These are phyloP conservation scores for Globisporangium barbulae DNA, from an alignment of 352 stramenopile genomes.

Conservation along the genomic window DNA sequence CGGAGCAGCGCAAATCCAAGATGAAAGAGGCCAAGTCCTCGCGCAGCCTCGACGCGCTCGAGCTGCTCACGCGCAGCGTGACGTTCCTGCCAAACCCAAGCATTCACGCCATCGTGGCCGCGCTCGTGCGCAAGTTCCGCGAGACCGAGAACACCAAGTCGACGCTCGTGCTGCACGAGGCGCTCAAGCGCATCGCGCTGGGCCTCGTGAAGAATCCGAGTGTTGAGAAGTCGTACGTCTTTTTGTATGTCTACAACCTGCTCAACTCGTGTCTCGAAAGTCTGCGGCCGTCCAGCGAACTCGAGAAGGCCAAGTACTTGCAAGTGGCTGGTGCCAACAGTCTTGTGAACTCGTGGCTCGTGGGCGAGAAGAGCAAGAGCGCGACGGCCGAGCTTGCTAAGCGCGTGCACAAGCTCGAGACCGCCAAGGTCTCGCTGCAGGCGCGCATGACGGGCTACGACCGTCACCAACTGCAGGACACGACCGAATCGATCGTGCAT, in stretches of 20 bases:
- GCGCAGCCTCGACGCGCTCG: constrained; percentile 71
- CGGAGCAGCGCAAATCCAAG: constrained; percentile 73
- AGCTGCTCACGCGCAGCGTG: constrained; percentile 75
- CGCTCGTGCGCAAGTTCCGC: constrained; percentile 76
- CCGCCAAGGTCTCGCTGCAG: constrained; percentile 57
- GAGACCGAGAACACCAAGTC: constrained; percentile 55
- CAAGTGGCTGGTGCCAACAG: constrained; percentile 17
- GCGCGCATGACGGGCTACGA: constrained; percentile 80
- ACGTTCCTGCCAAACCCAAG: constrained; percentile 84
- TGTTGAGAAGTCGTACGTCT: constrained; percentile 83
- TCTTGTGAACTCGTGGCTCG: constrained; percentile 66
- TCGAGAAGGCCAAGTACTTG: constrained; percentile 64
- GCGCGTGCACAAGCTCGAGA: constrained; percentile 51
- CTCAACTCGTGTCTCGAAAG: constrained; percentile 72
- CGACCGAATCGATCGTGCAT: constrained; percentile 53
- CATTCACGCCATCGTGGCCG: constrained; percentile 72
- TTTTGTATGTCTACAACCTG: constrained; percentile 84
- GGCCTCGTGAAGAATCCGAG: constrained; percentile 81
- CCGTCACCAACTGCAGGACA: constrained; percentile 58
- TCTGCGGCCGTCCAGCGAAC: constrained; percentile 58
- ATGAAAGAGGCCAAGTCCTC: constrained; percentile 84
- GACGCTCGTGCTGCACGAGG: constrained; percentile 55
- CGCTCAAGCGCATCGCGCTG: constrained; percentile 76
- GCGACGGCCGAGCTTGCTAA: constrained; percentile 58
- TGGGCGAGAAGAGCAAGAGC: constrained; percentile 74